phyloP scores from a whole-genome alignment of 139 green algal genomes.

The Closterium sp. region DNA sequence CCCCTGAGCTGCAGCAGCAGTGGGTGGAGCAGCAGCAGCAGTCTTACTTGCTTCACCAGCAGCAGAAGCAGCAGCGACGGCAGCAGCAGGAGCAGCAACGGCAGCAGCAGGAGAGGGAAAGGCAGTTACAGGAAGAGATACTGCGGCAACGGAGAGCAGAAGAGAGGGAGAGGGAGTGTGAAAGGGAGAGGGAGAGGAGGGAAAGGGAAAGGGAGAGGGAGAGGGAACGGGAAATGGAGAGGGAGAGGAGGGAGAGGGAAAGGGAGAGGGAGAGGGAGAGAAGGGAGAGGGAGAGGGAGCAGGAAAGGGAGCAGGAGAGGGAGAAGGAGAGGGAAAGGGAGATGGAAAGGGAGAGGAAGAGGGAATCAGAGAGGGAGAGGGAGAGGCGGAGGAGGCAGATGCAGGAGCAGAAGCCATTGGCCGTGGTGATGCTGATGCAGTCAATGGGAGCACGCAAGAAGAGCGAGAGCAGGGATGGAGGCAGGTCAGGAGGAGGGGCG shows the following conservation, averaged over 20 bases:
- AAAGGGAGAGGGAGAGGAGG: background rate
- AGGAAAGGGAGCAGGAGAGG: background rate
- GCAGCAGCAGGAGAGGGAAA: background rate
- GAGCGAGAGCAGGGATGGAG: background rate
- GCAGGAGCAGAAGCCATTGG: background rate
- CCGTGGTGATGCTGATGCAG: background rate
- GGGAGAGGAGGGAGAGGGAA: background rate
- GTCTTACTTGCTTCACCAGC: background rate
- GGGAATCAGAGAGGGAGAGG: too few species aligned
- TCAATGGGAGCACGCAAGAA: background rate
- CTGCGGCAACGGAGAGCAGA: background rate
- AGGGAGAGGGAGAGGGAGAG: background rate
- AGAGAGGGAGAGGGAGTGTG: background rate
- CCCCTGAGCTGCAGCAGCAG: background rate
- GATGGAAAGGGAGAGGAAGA: too few species aligned
- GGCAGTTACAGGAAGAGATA: background rate
- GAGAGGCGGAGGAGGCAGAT: background rate
- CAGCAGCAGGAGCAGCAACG: background rate
- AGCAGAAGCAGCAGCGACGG: background rate
- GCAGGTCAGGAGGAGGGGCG: too few species aligned
- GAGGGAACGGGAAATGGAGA: background rate
- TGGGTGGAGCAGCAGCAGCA: background rate
- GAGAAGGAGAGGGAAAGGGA: background rate
- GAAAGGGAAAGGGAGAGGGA: too few species aligned
- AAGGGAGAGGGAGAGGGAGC: background rate